Conservation (phyloP, 352 stramenopile genomes). For the Thalassiosira sp. region DNA sequence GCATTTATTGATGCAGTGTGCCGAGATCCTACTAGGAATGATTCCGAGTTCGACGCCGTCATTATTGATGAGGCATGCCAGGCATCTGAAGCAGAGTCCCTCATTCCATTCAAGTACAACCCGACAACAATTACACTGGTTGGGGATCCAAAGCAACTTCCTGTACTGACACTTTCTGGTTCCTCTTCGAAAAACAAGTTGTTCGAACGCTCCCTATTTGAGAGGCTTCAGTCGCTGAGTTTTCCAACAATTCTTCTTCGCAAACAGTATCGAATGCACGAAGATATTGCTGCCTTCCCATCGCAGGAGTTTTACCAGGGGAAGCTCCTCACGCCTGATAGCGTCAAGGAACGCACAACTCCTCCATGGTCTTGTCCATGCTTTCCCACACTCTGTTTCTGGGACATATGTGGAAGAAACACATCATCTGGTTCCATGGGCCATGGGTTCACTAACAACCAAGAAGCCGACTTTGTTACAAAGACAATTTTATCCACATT, state of each 20-base stretch:
- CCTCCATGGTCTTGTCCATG: conserved; percentile 37
- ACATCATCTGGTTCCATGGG: conserved; percentile 10
- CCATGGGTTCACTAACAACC: conserved; percentile 39
- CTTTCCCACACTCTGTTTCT: conserved; percentile 51
- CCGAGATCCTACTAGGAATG: conserved; percentile 40
- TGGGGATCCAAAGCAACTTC: conserved; percentile 59
- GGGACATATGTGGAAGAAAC: conserved; percentile 43
- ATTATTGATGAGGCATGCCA: conserved; percentile 68
- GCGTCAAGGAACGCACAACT: conserved; percentile 30
- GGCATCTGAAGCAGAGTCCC: conserved; percentile 53
- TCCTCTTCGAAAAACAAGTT: conserved; percentile 41
- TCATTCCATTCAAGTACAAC: conserved; percentile 69
- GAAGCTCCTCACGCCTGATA: conserved; percentile 43
- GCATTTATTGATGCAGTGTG: conserved; percentile 63
- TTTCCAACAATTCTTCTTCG: conserved; percentile 52
- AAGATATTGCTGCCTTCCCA: conserved; percentile 51
- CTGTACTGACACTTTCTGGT: conserved; percentile 46
- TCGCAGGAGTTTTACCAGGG: conserved; percentile 47
- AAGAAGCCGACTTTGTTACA: conserved; percentile 50
- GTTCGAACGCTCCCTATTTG: conserved; percentile 58
- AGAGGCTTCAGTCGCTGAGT: conserved; percentile 53
- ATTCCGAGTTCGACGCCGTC: conserved; percentile 62
- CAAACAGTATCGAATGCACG: conserved; percentile 58
- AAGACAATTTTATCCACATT: conserved; percentile 38
- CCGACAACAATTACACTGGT: conserved; percentile 55